Conservation (phyloP, 768 basidiomycete genomes). For the Boletus tomentosulus region DNA sequence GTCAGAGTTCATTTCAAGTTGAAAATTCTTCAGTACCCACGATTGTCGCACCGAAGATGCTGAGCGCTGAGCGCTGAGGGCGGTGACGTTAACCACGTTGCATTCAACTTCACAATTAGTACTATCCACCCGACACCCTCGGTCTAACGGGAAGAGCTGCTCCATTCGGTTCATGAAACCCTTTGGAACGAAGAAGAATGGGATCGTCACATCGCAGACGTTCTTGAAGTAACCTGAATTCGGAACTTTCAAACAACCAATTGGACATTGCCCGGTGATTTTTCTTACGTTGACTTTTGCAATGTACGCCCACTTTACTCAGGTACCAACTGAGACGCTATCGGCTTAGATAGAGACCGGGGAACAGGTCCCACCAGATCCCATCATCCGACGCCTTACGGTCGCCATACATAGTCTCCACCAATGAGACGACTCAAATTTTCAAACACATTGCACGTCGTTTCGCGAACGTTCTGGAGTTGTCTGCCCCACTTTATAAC, state of each 20-base stretch:
- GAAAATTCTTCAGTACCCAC: not conserved
- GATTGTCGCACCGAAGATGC: not conserved
- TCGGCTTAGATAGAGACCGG: not conserved
- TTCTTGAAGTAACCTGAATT: not conserved
- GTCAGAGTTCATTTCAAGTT: not conserved
- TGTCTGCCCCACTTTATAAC: too few relatives aligned
- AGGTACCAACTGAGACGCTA: slow-evolving; percentile 1
- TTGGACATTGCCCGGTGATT: not conserved
- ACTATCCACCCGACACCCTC: not conserved
- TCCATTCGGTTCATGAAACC: not conserved
- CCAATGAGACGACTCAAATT: not conserved
- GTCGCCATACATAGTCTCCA: not conserved
- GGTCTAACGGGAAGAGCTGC: not conserved
- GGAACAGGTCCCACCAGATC: not conserved
- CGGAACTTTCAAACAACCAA: not conserved
- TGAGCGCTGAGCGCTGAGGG: not conserved
- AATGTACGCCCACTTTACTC: not conserved
- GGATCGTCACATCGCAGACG: not conserved
- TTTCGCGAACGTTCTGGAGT: not conserved
- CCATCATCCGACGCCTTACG: slow-evolving; percentile 1
- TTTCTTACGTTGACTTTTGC: not conserved
- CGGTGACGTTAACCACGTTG: not conserved
- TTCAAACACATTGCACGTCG: not conserved
- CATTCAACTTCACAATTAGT: not conserved
- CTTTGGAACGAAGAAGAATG: not conserved